These are phyloP conservation scores for Sicyos edulis DNA, from an alignment of 306 rosid genomes.

Conservation along the genomic window DNA sequence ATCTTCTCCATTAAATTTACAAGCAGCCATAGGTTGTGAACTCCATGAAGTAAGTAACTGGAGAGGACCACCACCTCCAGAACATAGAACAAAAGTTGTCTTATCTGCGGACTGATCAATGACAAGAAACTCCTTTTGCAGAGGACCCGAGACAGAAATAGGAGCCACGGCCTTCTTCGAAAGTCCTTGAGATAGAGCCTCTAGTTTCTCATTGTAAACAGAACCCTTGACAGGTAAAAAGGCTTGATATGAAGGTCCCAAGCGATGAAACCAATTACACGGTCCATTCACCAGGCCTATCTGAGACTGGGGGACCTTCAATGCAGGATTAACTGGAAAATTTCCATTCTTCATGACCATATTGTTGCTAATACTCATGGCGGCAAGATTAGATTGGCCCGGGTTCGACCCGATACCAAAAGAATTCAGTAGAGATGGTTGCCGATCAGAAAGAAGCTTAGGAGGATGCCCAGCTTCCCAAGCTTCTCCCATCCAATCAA, in stretches of 20 bases:
- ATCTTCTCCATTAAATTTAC: conserved; percentile 28
- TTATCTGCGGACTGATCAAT: conserved; percentile 63
- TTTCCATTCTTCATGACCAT: conserved; percentile 32
- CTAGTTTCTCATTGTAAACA: conserved; percentile 27
- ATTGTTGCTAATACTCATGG: conserved; percentile 34
- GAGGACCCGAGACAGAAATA: conserved; percentile 24
- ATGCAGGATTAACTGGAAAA: conserved; percentile 32
- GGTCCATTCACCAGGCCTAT: conserved; percentile 48
- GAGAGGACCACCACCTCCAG: conserved; percentile 47
- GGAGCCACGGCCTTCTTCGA: conserved; percentile 28
- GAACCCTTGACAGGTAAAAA: conserved; percentile 33
- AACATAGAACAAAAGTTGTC: conserved; percentile 52
- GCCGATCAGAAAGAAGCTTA: conserved; percentile 39
- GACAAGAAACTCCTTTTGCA: conserved; percentile 56
- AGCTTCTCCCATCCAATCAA: conserved; percentile 72
- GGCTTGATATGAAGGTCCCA: conserved; percentile 53
- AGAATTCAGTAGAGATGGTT: conserved; percentile 43
- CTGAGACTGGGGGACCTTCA: conserved; percentile 39
- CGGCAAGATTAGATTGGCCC: conserved; percentile 43
- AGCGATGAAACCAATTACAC: conserved; percentile 62
- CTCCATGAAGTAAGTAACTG: conserved; percentile 50
- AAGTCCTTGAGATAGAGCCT: conserved; percentile 20
- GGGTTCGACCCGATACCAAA: conserved; percentile 29
- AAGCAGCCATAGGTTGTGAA: conserved; percentile 27
- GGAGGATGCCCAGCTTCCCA: conserved; percentile 44